Evolutionary conservation across 176 grass and related monocot species (phyloP).

Genomic region (Typha latifolia): DNA sequence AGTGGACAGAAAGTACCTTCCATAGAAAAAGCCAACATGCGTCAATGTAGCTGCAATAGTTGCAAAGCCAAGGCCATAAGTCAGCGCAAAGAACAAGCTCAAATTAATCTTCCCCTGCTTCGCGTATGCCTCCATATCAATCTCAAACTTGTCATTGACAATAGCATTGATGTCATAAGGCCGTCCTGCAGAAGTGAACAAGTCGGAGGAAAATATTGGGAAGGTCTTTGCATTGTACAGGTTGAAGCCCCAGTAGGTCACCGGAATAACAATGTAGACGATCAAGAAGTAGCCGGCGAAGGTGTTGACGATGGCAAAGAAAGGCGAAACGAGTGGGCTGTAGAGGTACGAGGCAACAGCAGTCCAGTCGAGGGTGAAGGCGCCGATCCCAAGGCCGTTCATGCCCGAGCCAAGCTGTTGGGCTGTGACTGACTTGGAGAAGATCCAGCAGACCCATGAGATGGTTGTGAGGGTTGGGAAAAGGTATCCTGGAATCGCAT

Average conservation of each 20-base stretch:
- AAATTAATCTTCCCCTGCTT: constrained; percentile 47
- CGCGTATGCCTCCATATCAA: constrained; percentile 29
- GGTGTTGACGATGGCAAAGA: constrained; percentile 69
- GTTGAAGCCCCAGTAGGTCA: constrained; percentile 53
- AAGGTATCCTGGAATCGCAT: constrained; percentile 51
- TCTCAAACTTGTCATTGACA: constrained; percentile 47
- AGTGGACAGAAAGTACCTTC: constrained; percentile 30
- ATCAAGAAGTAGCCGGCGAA: constrained; percentile 42
- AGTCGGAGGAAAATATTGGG: constrained; percentile 63
- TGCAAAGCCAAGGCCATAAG: constrained; percentile 62
- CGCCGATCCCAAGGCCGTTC: constrained; percentile 49
- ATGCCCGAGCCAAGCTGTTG: constrained; percentile 76
- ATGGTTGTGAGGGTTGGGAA: constrained; percentile 53
- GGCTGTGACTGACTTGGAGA: constrained; percentile 61
- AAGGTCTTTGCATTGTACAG: constrained; percentile 55
- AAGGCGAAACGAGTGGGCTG: constrained; percentile 69
- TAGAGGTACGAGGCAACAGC: constrained; percentile 55
- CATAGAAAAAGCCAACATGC: constrained; percentile 73
- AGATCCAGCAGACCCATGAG: constrained; percentile 81
- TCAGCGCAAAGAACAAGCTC: constrained; percentile 57
- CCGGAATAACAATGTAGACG: constrained; percentile 42
- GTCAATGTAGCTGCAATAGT: constrained; percentile 56
- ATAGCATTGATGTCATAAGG: constrained; percentile 39
- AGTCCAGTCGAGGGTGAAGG: constrained; percentile 77
- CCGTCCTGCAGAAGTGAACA: constrained; percentile 57